phyloP scores from a whole-genome alignment of 768 basidiomycete genomes.

The Termitomyces sp. region DNA sequence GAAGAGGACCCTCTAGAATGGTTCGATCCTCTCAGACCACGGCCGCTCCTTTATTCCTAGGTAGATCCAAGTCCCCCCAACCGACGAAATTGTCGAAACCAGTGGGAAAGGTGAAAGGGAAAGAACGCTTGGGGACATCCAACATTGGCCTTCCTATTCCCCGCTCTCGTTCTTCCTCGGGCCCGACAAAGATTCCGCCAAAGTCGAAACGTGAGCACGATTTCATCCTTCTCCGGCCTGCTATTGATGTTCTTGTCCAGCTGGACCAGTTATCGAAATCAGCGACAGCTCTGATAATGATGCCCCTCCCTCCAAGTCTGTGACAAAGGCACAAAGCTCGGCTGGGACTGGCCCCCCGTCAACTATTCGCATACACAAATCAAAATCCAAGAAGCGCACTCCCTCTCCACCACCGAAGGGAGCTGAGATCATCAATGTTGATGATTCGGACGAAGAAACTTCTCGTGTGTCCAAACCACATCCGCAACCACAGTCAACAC shows the following conservation, averaged over 20 bases:
- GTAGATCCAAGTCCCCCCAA: neutral
- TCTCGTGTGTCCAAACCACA: neutral
- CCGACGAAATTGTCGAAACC: neutral
- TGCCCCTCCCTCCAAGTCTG: neutral
- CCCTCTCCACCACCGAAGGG: neutral
- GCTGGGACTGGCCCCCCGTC: conserved; percentile 1
- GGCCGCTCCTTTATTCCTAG: neutral
- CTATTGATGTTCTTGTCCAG: neutral
- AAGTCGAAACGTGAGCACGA: neutral
- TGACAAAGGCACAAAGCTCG: neutral
- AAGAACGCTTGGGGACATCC: neutral
- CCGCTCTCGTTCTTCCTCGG: neutral
- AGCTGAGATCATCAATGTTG: neutral
- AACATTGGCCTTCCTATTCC: neutral
- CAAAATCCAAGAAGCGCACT: neutral
- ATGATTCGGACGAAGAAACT: conserved; percentile 4
- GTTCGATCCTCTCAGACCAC: neutral
- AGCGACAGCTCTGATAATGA: conserved; percentile 1
- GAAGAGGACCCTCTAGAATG: neutral
- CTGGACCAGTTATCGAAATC: conserved; percentile 11
- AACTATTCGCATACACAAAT: neutral
- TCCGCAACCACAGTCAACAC: neutral
- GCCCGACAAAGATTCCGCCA: neutral
- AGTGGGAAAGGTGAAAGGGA: neutral
- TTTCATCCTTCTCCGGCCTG: neutral